A percentile compares a stretch with the other conserved stretches of the same genome.
phyloP scores from a whole-genome alignment of 2,329 filamentous ascomycete genomes.

The Exophiala calicioides region DNA sequence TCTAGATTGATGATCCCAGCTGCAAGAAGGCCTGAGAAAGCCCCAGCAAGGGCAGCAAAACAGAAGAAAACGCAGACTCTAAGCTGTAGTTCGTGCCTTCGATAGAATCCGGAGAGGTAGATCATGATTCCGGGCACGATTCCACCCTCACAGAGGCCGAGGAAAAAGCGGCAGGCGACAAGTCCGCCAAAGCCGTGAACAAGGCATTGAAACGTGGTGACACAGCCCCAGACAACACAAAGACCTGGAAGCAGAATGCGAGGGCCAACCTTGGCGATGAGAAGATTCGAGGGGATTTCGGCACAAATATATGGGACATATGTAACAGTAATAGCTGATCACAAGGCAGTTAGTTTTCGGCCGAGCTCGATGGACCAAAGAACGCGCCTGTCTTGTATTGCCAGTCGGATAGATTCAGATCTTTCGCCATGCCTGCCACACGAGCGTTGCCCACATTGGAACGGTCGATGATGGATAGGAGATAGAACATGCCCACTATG shows the following conservation, averaged over 20 bases:
- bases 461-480: constrained; percentile 66
- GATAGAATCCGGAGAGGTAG: constrained; percentile 10
- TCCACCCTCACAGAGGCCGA: constrained; percentile 22
- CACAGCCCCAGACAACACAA: constrained; percentile 47
- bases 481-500: constrained; percentile 37
- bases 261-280: constrained; percentile 55
- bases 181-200: constrained; percentile 49
- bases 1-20: constrained; percentile 44
- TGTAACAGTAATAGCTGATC: constrained; percentile 63
- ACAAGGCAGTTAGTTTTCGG: no score
- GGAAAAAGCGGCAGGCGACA: constrained; percentile 35
- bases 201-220: constrained; percentile 53
- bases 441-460: constrained; percentile 41
- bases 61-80: constrained; percentile 8
- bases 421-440: constrained; percentile 33
- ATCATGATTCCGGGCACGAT: constrained; percentile 8
- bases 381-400: no score
- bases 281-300: constrained; percentile 61
- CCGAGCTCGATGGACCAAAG: no score
- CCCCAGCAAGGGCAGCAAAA: constrained; percentile 14
- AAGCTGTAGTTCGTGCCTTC: constrained; percentile 8
- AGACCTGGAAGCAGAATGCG: constrained; percentile 9
- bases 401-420: constrained; percentile 36
- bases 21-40: constrained; percentile 19
- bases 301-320: constrained; percentile 42